Evolutionary conservation across 805 yeast species (phyloP), one percentile per base, ranked within the genome.

Genomic region (Naumovozyma dairenensis): DNA sequence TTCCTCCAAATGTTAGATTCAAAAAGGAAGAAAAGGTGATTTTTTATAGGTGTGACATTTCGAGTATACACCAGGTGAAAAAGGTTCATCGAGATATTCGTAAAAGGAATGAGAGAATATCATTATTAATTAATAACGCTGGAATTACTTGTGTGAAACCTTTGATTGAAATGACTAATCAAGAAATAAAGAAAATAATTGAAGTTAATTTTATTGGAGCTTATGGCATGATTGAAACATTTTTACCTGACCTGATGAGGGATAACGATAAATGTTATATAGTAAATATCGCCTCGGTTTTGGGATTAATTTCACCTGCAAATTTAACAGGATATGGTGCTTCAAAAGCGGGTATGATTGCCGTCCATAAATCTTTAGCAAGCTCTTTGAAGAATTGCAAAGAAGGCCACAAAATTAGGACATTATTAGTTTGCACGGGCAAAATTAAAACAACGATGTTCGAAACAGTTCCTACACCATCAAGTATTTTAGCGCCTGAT

Each of bases 221-320:
- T 39, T 78, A 82, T 49, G 73, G 75, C 46, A 72, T 86, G 36
- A 72, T 72, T 44, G 77, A 81, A 45, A 62, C 73, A 1, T 79
- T 84, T 45, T 58, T 87, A 10, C 94, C 95, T 0, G 72, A 60
- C 26, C 83, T 89, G 89, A 41, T 82, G 2, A 52, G 44, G 15
- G 39, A 51, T 15, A 63, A 67, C 37, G 61, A 89, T 29, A 96
- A 96, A 0, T n/a, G n/a, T n/a, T 81, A 76, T 51, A 67, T 89
- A 15, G 75, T 87, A 21, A 82, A 86, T 2, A 65, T 89, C 25
- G 84, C 93, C 0, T 84, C 95, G 0, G 86, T 83, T 0, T 62
- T 89, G 35, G 96, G 96, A 0, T 77, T 79, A 42, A 68, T 82
- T 65, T 70, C 92, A 0, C 96, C 96, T 0, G 87, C 94, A 7